Evolutionary conservation across 1,284 basidiomycete species (phyloP), one percentile per base, ranked within the genome.

Genomic region (Melanopsichium pennsylvanicum): DNA sequence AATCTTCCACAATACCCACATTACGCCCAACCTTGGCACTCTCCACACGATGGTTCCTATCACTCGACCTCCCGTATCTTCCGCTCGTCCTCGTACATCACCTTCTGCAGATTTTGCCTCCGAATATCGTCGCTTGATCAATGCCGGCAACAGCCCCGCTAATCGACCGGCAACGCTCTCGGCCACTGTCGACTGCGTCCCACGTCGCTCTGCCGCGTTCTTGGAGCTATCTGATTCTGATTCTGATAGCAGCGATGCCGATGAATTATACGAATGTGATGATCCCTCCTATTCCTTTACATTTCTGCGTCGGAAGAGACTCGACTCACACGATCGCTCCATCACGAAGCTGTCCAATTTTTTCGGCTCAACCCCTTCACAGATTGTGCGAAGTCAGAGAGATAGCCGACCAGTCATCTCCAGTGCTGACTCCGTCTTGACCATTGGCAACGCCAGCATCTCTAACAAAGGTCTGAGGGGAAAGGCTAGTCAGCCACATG

Each of bases 281-380:
- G 29, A 43, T 8, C 27, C 33, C 12, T 29, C 41, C 13, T 46
- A 32, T 49, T 47, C 33, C 33, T 23, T 36, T 29, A 32, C 40
- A 2, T 34, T 50, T 13, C 44, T 48, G 4, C 50, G 45, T 25
- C 50, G 44, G 23, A 47, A 33, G 26, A 21, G 39, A 7, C 23
- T 48, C 4, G 40, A 44, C 8, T 41, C 42, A 23, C 51, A 45
- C 36, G 58, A 68, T 25, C 47, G 58, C 7, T 68, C 64, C 35
- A 48, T 68, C 38, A 57, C 52, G 23, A 68, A 68, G 32, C 38
- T 68, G 29, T 57, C 52, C 26, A 61, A 39, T 25, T 61, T 68
- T 19, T 68, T 68, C 31, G 64, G 64, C n/a, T 68, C 64, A 6
- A 61, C 64, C 4, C 64, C 64, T 6, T 57, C 57, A 15, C 64